Evolutionary conservation across 2,329 filamentous ascomycete species (phyloP).

Genomic region (Daldinia eschscholtzii): DNA sequence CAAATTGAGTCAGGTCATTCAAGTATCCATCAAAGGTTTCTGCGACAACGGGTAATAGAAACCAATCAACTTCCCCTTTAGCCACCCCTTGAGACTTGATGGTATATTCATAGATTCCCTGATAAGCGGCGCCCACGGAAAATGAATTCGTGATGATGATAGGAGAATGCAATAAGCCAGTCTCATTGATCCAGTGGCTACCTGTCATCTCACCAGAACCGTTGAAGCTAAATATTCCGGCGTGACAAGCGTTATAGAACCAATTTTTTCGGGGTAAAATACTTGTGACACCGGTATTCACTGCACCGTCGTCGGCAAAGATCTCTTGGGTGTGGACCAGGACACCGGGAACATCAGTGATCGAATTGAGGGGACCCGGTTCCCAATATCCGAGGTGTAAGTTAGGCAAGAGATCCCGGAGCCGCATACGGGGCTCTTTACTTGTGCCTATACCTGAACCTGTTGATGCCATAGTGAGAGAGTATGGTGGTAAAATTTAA

Average conservation of each 20-base stretch:
- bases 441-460: conserved; percentile 16
- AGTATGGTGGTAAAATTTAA: neutral
- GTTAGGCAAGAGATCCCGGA: conserved; percentile 61
- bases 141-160: conserved; percentile 72
- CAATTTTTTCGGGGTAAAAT: conserved; percentile 62
- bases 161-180: conserved; percentile 69
- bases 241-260: conserved; percentile 60
- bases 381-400: conserved; percentile 60
- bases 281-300: conserved; percentile 65
- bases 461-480: conserved; percentile 31
- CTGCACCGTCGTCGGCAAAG: conserved; percentile 50
- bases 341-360: conserved; percentile 65
- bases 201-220: conserved; percentile 74
- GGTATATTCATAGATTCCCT: conserved; percentile 69
- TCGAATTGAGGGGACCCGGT: conserved; percentile 61
- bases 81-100: conserved; percentile 59
- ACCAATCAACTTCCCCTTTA: conserved; percentile 63
- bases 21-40: conserved; percentile 75
- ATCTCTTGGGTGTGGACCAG: conserved; percentile 62
- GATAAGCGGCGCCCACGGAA: conserved; percentile 68
- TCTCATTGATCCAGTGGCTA: conserved; percentile 71
- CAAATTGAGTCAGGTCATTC: conserved; percentile 68
- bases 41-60: conserved; percentile 68
- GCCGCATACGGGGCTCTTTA: conserved; percentile 49
- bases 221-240: conserved; percentile 72